Evolutionary conservation across 1,139 yeast genomes (phyloP), one percentile per base, ranked within the genome.

Genomic region (Insectozyma bohioensis): DNA sequence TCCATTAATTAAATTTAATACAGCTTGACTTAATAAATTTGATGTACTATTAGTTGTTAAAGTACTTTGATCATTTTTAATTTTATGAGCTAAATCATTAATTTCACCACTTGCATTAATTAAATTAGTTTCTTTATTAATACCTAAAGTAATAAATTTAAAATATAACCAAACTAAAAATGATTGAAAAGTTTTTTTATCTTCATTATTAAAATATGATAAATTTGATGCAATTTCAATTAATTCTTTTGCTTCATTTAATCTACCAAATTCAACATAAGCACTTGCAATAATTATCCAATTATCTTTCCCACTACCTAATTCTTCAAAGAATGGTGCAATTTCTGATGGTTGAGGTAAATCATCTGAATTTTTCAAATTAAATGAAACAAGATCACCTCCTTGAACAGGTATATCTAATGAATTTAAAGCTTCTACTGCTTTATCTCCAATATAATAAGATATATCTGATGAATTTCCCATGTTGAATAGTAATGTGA

Each of bases 271-370:
- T 35, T 78, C 71, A 22, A 85, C 81, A 57, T 90, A 92, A 0
- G 95, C 95, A 35, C 80, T 67, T 1, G 95, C 92, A 39, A 88
- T 79, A 11, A 84, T 73, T 14, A 86, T 61, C 98, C 98, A 92
- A 60, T 79, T 85, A 51, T 81, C 80, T 33, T 75, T 69, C 20
- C 78, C 80, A 41, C 94, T 82, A 37, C 74, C 75, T 59, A 88
- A 97, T 42, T 85, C 86, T 41, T 83, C 82, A 45, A 92, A 67
- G 43, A 92, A 73, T 24, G 77, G 75, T 46, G 92, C 69, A 51
- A 92, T 97, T 34, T 78, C 72, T 5, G 95, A 85, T 54, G 88
- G 95, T 14, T 85, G 95, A 1, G 96, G 95, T 40, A 90, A 67
- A 52, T 90, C 97, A 28, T 75, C 76, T 16, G 34, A 97, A 27